These are phyloP conservation scores for Candida schatavii DNA, from an alignment of 805 yeast genomes.

Conservation along the genomic window DNA sequence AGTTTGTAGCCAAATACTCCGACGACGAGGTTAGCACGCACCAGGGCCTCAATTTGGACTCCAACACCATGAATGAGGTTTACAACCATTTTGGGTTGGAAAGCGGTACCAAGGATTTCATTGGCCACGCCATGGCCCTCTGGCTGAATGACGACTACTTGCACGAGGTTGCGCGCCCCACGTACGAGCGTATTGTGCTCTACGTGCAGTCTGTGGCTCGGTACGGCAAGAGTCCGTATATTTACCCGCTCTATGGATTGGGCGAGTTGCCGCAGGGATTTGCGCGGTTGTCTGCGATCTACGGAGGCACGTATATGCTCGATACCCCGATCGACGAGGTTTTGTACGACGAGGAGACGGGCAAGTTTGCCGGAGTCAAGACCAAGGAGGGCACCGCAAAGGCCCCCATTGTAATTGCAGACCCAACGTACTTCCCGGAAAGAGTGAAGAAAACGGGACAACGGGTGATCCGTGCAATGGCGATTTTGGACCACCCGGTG, in stretches of 20 bases:
- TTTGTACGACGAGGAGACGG: constrained; percentile 51
- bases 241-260: constrained; percentile 92
- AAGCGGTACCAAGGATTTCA: constrained; percentile 89
- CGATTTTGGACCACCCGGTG: constrained; percentile 86
- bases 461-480: constrained; percentile 78
- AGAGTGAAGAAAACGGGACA: constrained; percentile 70
- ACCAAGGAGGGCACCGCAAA: constrained; percentile 89
- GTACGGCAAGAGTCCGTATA: constrained; percentile 94
- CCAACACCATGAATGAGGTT: constrained; percentile 86
- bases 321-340: constrained; percentile 94
- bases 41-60: constrained; percentile 81
- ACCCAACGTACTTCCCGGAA: constrained; percentile 95
- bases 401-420: constrained; percentile 93
- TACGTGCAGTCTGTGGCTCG: constrained; percentile 90
- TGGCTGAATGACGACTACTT: constrained; percentile 92
- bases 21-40: constrained; percentile 81
- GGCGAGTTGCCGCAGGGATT: constrained; percentile 99
- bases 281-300: constrained; percentile 93
- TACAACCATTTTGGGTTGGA: constrained; percentile 88
- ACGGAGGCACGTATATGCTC: constrained; percentile 98
- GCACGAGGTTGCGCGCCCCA: constrained; percentile 85
- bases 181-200: constrained; percentile 79
- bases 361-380: constrained; percentile 76
- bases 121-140: constrained; percentile 98
- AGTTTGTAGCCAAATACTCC: constrained; percentile 77